Conservation (phyloP, 495 filamentous ascomycete species). For the Aspergillus sclerotioniger region DNA sequence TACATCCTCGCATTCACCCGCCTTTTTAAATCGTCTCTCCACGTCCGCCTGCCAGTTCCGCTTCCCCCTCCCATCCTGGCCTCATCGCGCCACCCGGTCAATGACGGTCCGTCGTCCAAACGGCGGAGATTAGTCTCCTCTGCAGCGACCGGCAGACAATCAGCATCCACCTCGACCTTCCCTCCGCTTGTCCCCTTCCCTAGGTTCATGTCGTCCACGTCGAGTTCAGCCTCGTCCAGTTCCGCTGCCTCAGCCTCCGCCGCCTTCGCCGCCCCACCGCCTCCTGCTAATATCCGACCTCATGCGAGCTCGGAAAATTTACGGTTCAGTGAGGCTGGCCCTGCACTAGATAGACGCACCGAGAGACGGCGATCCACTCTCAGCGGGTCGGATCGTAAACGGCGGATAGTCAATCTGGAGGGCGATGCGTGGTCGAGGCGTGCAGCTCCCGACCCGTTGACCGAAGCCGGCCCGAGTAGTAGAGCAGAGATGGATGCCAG, state of each 20-base stretch:
- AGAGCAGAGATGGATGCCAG: constrained; percentile 18
- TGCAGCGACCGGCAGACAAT: constrained; percentile 15
- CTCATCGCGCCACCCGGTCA: constrained; percentile 28
- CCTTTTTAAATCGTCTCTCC: background rate
- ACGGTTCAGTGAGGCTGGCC: constrained; percentile 20
- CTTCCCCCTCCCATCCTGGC: constrained; percentile 17
- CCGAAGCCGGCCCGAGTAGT: constrained; percentile 17
- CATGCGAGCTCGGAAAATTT: constrained; percentile 21
- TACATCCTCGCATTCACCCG: background rate
- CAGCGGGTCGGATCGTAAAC: constrained; percentile 37
- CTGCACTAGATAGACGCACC: constrained; percentile 18
- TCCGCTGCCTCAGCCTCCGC: constrained; percentile 7
- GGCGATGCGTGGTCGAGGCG: constrained; percentile 28
- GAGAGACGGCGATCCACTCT: constrained; percentile 24
- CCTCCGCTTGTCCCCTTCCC: background rate
- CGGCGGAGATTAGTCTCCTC: constrained; percentile 50
- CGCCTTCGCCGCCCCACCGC: constrained; percentile 10
- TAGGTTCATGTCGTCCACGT: constrained; percentile 25
- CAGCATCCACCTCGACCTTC: background rate
- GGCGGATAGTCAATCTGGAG: constrained; percentile 33
- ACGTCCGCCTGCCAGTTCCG: background rate
- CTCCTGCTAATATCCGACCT: constrained; percentile 9
- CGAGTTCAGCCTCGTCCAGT: constrained; percentile 19
- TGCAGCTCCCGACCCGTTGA: constrained; percentile 16
- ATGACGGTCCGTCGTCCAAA: constrained; percentile 29